Evolutionary conservation across 75 land plant genomes (phyloP), one percentile per base, ranked within the genome.

Genomic region (Selaginella tamariscina): DNA sequence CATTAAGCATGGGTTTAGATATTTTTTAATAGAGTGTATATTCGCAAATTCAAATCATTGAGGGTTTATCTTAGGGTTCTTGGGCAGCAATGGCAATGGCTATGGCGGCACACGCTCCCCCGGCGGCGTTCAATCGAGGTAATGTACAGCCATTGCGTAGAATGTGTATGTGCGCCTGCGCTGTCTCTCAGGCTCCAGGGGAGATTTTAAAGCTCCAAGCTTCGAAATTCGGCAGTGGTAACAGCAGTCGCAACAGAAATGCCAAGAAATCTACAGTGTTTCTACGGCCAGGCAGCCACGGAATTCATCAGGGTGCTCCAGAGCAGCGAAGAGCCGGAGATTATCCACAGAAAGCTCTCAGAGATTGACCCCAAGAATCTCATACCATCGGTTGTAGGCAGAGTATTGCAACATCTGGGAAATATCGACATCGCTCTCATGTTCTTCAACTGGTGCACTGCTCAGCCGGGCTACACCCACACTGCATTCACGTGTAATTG

Each of bases 1-100:
- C n/a, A n/a, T n/a, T n/a, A n/a, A n/a, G n/a, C n/a, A n/a, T n/a
- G n/a, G n/a, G n/a, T n/a, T n/a, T n/a, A n/a, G n/a, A n/a, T n/a
- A n/a, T n/a, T n/a, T n/a, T n/a, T n/a, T n/a, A n/a, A 39, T 5
- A 39, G 15, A 39, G 15, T 5, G 49, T 39, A 39, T 39, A 39
- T 39, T 15, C 49, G 15, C 11, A 39, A 39, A 39, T 39, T 39
- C 49, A 39, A 39, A 39, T n/a, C n/a, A n/a, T n/a, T n/a, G n/a
- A n/a, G n/a, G n/a, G n/a, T 39, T 39, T 39, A 39, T 39, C 49
- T 39, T 39, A 39, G 49, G 49, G 49, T 39, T 39, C 49, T 39
- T 39, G 49, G 49, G 49, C 11, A 39, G 49, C 49, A 5, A 15
- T 15, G 5, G 49, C 49, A 5, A 39, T 39, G 49, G 49, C 49